A percentile compares a stretch with the other conserved stretches of the same genome.
These are phyloP conservation scores for Ceratocystiopsis minuta DNA, from an alignment of 2,329 filamentous ascomycete species.

Conservation along the genomic window DNA sequence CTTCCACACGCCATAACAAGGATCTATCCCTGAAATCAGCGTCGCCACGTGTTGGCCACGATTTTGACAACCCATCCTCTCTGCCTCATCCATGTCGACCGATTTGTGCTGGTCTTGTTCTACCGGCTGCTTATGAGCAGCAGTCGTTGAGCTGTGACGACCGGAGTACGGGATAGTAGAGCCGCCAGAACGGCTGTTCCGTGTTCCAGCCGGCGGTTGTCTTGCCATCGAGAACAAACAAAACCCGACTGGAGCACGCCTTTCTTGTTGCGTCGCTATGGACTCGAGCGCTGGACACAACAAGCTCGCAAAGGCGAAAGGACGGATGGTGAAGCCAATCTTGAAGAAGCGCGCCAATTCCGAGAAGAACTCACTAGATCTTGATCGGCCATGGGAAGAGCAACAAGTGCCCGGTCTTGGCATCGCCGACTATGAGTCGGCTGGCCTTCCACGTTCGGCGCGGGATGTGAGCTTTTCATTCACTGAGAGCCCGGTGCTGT, in stretches of 20 bases:
- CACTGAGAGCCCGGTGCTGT: conserved; percentile 8
- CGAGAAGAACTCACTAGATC: conserved; percentile 44
- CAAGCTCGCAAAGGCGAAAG: conserved; percentile 23
- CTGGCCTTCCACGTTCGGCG: conserved; percentile 12
- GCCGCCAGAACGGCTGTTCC: no score
- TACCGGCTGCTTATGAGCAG: background rate
- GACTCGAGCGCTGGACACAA: no score
- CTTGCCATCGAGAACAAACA: no score
- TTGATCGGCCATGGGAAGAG: conserved; percentile 42
- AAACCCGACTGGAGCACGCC: no score
- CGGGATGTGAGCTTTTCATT: conserved; percentile 29
- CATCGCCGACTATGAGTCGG: conserved; percentile 14
- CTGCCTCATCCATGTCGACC: conserved; percentile 1
- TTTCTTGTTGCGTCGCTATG: no score
- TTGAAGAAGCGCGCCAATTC: conserved; percentile 40
- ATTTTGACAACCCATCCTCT: no score
- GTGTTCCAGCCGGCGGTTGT: no score
- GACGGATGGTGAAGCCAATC: conserved; percentile 38
- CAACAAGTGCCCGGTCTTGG: conserved; percentile 24
- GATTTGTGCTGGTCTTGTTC: background rate
- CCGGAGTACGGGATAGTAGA: no score
- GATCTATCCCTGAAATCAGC: no score
- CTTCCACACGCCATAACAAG: no score
- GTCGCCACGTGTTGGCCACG: no score
- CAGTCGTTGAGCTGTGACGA: background rate